These are phyloP conservation scores for Coemansia sp. DNA, from an alignment of 192 early-diverging fungal species.

Conservation along the genomic window DNA sequence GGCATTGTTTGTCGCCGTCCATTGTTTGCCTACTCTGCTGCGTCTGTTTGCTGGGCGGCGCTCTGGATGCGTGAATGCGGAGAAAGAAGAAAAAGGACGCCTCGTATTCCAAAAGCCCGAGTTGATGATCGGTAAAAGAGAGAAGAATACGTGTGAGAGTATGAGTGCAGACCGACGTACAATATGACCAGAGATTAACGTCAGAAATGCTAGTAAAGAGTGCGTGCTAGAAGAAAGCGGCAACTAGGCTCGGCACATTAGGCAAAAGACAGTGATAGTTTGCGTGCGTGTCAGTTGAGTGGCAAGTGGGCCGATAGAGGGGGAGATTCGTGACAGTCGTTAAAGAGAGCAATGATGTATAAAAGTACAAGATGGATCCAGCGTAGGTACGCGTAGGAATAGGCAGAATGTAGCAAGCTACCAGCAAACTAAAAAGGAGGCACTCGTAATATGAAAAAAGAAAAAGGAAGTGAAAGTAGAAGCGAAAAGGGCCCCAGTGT, in stretches of 20 bases:
- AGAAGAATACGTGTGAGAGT: background rate
- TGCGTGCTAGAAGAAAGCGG: background rate
- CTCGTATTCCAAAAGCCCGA: background rate
- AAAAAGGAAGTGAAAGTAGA: background rate
- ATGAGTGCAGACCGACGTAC: background rate
- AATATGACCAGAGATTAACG: background rate
- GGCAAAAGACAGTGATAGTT: background rate
- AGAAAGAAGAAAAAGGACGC: background rate
- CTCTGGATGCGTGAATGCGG: slow-evolving; percentile 2
- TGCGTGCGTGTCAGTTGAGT: background rate
- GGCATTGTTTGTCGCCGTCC: slow-evolving; percentile 33
- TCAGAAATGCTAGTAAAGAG: background rate
- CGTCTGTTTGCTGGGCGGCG: background rate
- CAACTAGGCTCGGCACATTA: slow-evolving; percentile 1
- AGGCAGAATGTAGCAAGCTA: background rate
- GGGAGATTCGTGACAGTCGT: background rate
- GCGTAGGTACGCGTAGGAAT: background rate
- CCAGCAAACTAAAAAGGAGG: background rate
- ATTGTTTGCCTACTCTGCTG: slow-evolving; percentile 12
- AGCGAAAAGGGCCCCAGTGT: background rate
- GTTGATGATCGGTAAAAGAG: background rate
- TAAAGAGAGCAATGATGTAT: background rate
- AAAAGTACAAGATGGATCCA: slow-evolving; percentile 1
- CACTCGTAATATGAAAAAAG: slow-evolving; percentile 4
- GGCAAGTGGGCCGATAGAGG: background rate